Conservation (phyloP, 192 early-diverging fungal species). For the Chytriomyces sp. region DNA sequence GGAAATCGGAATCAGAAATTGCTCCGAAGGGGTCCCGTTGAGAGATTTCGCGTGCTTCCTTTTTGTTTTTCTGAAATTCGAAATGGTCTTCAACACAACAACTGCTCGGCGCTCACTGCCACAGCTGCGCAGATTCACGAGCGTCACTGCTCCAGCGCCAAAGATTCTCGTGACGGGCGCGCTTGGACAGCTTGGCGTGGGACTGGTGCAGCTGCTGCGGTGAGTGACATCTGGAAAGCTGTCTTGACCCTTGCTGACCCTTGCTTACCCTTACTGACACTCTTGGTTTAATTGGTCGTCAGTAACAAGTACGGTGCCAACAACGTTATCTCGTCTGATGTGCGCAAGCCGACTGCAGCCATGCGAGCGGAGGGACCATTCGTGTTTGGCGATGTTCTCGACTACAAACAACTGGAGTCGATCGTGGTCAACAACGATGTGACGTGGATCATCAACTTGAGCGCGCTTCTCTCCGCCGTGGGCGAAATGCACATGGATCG, state of each 20-base stretch:
- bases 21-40: not conserved
- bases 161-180: constrained; percentile 68
- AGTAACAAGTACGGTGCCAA: constrained; percentile 61
- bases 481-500: constrained; percentile 66
- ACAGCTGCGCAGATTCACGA: too few relatives aligned
- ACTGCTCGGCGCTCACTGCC: too few relatives aligned
- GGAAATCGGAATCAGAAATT: too few relatives aligned
- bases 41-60: not conserved
- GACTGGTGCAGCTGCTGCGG: constrained; percentile 64
- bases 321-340: constrained; percentile 69
- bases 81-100: too few relatives aligned
- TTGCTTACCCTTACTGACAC: constrained; percentile 20
- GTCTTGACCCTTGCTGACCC: not conserved
- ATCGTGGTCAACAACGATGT: constrained; percentile 68
- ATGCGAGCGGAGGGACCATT: constrained; percentile 62
- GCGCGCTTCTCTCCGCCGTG: constrained; percentile 69
- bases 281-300: not conserved
- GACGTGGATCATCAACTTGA: constrained; percentile 72
- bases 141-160: constrained; percentile 41
- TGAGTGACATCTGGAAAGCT: constrained; percentile 22
- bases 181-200: constrained; percentile 69
- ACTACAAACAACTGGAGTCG: constrained; percentile 66
- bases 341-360: constrained; percentile 63
- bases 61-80: not conserved
- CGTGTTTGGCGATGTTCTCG: constrained; percentile 70